Base-by-base conservation (phyloP, 1,284 basidiomycete species). In the Sutorius eximius region DNA sequence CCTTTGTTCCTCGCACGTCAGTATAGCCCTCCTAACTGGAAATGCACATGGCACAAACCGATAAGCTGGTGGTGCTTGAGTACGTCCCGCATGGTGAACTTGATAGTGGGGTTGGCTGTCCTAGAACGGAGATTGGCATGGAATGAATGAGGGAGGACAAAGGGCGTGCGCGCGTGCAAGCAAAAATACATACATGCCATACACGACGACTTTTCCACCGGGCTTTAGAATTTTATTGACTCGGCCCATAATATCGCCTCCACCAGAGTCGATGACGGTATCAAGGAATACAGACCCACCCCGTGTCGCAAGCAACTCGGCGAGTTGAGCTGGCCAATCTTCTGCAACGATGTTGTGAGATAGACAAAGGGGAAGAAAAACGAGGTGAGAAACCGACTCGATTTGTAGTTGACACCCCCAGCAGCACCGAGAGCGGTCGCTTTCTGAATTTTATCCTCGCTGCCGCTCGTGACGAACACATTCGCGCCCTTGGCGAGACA, bases 391-490 rank as follows among this genome's bases (percentile, higher is more conserved):
- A 12, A 69, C 81, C 51, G 49, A 83, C 87, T 71, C 50, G 83
- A 78, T 65, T 82, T 87, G 71, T 95, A 95, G 62, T 80, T 82
- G 6, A 87, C 85, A 0, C 93, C 92, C 10, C 83, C 91, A 60
- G 80, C 82, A 0, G 90, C 92, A n/a, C 92, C 92, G 9, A 93
- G 72, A 12, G 72, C 71, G 22, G 83, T 66, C 0, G 91, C 92
- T 45, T 80, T 82, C 34, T 76, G 67, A 51, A 95, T 83, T 73
- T 95, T 95, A 2, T 83, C 81, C 20, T 80, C 73, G 40, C 71
- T 82, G 1, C 89, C 82, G 55, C 88, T 91, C 0, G 91, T 91
- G n/a, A 94, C 91, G 69, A 85, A 94, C 11, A 93, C 91, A 44
- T 82, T 82, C 0, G 89, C 91, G 9, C 91, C 89, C 61, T 80